Base-by-base conservation (phyloP, 2,329 filamentous ascomycete species). In the Nothopassalora personata region DNA sequence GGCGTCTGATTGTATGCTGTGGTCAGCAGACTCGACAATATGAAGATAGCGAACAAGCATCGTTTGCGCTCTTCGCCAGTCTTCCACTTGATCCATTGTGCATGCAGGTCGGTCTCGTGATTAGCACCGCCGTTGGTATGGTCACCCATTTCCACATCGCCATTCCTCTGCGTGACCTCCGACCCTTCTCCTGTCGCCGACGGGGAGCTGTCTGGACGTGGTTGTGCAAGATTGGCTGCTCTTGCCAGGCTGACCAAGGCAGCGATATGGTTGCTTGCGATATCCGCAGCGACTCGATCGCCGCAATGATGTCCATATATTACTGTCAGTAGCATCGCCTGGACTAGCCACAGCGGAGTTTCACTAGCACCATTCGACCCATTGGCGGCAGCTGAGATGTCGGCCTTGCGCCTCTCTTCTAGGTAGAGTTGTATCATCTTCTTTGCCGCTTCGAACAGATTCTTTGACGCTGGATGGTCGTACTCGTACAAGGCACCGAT, bases 251-350 rank as follows among this genome's bases (percentile, higher is more conserved):
- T 96, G 55, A 97, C 91, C 46, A 99, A 79, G 19, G 92, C 90
- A 7, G 91, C 90, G 71, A 90, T 95, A 72, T 97, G 93, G 1
- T 90, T 96, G 63, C 88, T 92, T 1, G 93, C 93, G 69, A 96
- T 95, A 71, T 97, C 91, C 60, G 90, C 91, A 23, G 91, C 89
- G 56, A 86, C 87, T 76, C 95, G 93, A 72, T 97, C 93, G 39
- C 90, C 91, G 72, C 91, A 96, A 66, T 96, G 95, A 73, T 97
- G 90, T 13, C 93, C 93, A 71, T 96, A 97, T 15, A 97, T 89
- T 39, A 97, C 90, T 71, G 96, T 97, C 53, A 99, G 81, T 8
- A 97, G 80, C 93, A 97, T 97, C 0, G 93, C 91, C 74, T 97
- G 94, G 15, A 97, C 91, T 28, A 99, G 81, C 92, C 93, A 97